Evolutionary conservation across 129 eudicot species (phyloP), one percentile per base, ranked within the genome.

Genomic region (Chrysanthemum makinoi): DNA sequence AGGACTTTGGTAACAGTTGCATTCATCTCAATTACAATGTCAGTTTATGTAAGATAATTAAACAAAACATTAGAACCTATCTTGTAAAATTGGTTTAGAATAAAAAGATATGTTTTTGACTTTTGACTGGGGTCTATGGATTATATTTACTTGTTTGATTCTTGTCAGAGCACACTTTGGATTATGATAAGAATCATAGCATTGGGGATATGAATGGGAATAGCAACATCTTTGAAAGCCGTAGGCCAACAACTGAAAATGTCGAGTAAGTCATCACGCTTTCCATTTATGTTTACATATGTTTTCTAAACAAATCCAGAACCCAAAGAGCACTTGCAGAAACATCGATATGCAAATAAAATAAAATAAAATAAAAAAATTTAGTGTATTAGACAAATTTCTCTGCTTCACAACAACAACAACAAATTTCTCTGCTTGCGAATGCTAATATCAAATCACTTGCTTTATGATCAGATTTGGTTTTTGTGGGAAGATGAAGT

Each of bases 401-500:
- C 5, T 16, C 1, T 65, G 30, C 46, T 65, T 57, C n/a, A n/a
- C n/a, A n/a, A n/a, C n/a, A n/a, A n/a, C n/a, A n/a, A n/a, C n/a
- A n/a, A 65, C 5, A 17, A 14, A 28, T 14, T 3, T 65, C 5
- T 16, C 1, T 65, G 30, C 46, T 65, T 57, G 3, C 4, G 24
- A 8, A 15, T 47, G 28, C 71, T 47, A 5, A 19, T 47, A 20
- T 66, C 17, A 19, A 13, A 46, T 5, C 1, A 48, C 56, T 47
- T 22, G 17, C 2, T 66, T 48, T 48, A 22, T 66, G 11, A 46
- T 48, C 71, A 66, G 71, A 22, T 10, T 20, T 12, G 12, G 15
- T 48, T 48, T 18, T 66, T 66, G 1, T 48, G 19, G 57, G 57
- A 48, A 66, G 57, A 12, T 48, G 57, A 48, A 66, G 56, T 66